Base-by-base conservation (phyloP, 2,329 filamentous ascomycete genomes). In the Didymella sp. region DNA sequence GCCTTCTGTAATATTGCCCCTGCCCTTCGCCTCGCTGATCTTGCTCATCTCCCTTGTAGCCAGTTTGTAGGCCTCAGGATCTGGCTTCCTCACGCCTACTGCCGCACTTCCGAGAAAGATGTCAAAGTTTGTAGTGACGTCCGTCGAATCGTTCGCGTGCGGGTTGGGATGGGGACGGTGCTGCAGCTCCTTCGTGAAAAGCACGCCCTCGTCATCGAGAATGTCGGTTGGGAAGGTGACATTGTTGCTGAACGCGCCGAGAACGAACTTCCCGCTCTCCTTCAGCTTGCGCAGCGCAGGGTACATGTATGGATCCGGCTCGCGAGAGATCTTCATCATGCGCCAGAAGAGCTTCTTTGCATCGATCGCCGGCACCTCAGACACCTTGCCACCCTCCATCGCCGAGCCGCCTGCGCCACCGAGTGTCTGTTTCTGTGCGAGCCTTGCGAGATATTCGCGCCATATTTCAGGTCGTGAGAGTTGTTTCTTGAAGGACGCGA, bases 231-330 rank as follows among this genome's bases (percentile, higher is more conserved):
- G 94, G 69, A 96, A 97, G 22, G 92, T 89, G 24, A 95, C 86
- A 0, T 95, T 98, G 72, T 99, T 98, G 67, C 89, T 93, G 62
- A 98, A 80, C 1, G 93, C 95, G 0, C 88, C 94, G 1, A 98
- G 77, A 44, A 68, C 60, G 41, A 76, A 71, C 21, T 61, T 60
- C 12, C 63, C 66, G 15, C 64, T 64, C 3, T 81, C 81, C 57
- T 85, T 58, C 84, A 99, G 80, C 33, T 82, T 85, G 69, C 87
- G 78, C 37, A 98, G 79, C 1, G 93, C 93, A 0, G 93, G 92
- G 62, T 86, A 91, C 89, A 98, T 95, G 81, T 89, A 90, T 4
- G 91, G 92, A 73, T 99, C 94, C 0, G 90, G 87, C 1, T 79
- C 77, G 6, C 86, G 89, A 84, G 5, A 79, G 74, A 31, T 85